Evolutionary conservation across 2,329 filamentous ascomycete species (phyloP).

Genomic region (Berkeleyomyces basicola): DNA sequence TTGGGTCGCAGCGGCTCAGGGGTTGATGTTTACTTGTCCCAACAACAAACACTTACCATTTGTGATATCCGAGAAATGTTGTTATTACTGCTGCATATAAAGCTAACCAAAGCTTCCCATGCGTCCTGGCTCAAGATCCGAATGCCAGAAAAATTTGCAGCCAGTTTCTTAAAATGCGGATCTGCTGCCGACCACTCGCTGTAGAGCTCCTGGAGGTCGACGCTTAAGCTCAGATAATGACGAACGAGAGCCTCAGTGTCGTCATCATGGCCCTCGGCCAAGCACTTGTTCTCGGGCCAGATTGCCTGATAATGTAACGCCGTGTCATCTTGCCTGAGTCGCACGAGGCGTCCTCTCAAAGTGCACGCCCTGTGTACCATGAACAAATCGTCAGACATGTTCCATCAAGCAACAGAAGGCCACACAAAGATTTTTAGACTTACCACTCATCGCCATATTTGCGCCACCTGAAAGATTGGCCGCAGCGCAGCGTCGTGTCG

Average conservation of each 20-base stretch:
- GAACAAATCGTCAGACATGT: constrained; percentile 8
- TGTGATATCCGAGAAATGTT: constrained; percentile 90
- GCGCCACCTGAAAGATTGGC: constrained; percentile 93
- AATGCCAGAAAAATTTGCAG: constrained; percentile 75
- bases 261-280: constrained; percentile 26
- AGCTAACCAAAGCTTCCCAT: constrained; percentile 85
- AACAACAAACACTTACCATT: constrained; percentile 44
- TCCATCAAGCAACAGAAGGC: not conserved
- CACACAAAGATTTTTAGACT: constrained; percentile 13
- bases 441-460: constrained; percentile 75
- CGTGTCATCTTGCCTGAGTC: constrained; percentile 63
- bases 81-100: constrained; percentile 98
- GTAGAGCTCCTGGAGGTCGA: constrained; percentile 65
- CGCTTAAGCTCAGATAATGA: constrained; percentile 73
- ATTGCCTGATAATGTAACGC: constrained; percentile 67
- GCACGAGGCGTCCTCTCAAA: constrained; percentile 69
- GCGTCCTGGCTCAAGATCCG: constrained; percentile 87
- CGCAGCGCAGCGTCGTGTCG: constrained; percentile 83
- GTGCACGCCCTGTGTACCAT: constrained; percentile 51
- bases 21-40: not conserved
- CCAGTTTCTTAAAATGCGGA: constrained; percentile 74
- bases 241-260: constrained; percentile 58
- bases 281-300: constrained; percentile 27
- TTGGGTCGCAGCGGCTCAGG: not conserved
- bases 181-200: constrained; percentile 74